These are phyloP conservation scores for Heterobasidion annosum DNA, from an alignment of 1,284 basidiomycete genomes.

Conservation along the genomic window DNA sequence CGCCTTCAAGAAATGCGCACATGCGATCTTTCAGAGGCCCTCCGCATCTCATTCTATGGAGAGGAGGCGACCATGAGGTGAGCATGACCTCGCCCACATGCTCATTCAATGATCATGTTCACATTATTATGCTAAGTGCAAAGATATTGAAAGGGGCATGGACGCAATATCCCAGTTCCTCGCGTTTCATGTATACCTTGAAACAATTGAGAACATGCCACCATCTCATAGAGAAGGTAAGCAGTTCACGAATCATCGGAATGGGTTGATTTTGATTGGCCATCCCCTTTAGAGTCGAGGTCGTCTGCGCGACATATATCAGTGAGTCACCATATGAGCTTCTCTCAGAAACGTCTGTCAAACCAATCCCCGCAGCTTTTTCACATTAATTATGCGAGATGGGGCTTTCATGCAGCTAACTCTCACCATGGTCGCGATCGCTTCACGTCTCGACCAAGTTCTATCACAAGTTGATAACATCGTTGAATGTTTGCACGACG, in stretches of 20 bases:
- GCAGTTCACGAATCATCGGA: not conserved
- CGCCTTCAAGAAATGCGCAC: conserved; percentile 38
- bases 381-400: conserved; percentile 54
- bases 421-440: conserved; percentile 48
- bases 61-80: conserved; percentile 33
- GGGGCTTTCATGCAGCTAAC: conserved; percentile 65
- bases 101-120: not conserved
- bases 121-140: conserved; percentile 21
- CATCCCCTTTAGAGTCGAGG: conserved; percentile 34
- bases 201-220: conserved; percentile 25
- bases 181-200: conserved; percentile 23
- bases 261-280: not conserved
- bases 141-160: conserved; percentile 49
- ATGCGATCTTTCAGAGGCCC: conserved; percentile 29
- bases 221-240: conserved; percentile 37
- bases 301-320: conserved; percentile 36
- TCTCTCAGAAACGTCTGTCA: conserved; percentile 2
- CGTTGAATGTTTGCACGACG: conserved; percentile 21
- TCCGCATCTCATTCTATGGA: conserved; percentile 54
- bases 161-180: conserved; percentile 41
- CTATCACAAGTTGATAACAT: conserved; percentile 32
- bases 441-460: conserved; percentile 46
- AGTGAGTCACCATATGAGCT: conserved; percentile 24
- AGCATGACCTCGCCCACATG: conserved; percentile 11
- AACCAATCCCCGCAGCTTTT: conserved; percentile 32